These are phyloP conservation scores for Chamaenerion angustifolium DNA, from an alignment of 345 rosid species.

Conservation along the genomic window DNA sequence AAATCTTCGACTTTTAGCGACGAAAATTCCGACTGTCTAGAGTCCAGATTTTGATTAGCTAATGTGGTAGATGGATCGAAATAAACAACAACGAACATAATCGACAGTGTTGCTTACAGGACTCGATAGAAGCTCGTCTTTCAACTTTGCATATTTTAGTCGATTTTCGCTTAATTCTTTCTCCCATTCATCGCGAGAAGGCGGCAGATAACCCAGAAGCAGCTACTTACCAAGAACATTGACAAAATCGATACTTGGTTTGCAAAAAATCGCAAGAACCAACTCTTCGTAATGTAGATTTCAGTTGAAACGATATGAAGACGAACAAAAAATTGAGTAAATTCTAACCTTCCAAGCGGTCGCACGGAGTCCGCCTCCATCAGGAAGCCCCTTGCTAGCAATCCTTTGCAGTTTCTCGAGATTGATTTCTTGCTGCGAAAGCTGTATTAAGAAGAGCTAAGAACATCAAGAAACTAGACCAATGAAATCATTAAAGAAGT, in stretches of 20 bases:
- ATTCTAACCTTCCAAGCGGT: conserved; percentile 51
- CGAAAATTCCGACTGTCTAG: conserved; percentile 42
- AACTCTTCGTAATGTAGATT: too few species aligned
- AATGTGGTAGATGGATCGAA: conserved; percentile 3
- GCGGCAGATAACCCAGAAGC: conserved; percentile 50
- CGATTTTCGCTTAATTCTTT: conserved; percentile 43
- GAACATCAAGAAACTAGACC: not conserved
- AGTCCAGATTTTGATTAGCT: conserved; percentile 17
- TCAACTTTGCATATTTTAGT: conserved; percentile 40
- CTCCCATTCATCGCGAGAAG: conserved; percentile 47
- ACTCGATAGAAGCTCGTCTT: conserved; percentile 49
- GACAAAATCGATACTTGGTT: not conserved
- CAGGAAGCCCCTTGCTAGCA: conserved; percentile 39
- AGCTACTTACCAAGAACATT: conserved; percentile 22
- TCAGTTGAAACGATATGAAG: not conserved
- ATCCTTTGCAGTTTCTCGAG: conserved; percentile 46
- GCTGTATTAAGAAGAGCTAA: conserved; percentile 13
- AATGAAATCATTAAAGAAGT: too few species aligned
- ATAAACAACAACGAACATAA: not conserved
- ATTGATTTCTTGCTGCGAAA: conserved; percentile 47
- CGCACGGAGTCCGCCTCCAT: conserved; percentile 47
- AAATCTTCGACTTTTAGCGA: conserved; percentile 16
- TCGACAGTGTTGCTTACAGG: conserved; percentile 39
- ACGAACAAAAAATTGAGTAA: not conserved
- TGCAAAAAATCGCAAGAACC: not conserved